Evolutionary conservation across 768 basidiomycete genomes (phyloP).

Genomic region (Chalciporus pseudorubinellus): DNA sequence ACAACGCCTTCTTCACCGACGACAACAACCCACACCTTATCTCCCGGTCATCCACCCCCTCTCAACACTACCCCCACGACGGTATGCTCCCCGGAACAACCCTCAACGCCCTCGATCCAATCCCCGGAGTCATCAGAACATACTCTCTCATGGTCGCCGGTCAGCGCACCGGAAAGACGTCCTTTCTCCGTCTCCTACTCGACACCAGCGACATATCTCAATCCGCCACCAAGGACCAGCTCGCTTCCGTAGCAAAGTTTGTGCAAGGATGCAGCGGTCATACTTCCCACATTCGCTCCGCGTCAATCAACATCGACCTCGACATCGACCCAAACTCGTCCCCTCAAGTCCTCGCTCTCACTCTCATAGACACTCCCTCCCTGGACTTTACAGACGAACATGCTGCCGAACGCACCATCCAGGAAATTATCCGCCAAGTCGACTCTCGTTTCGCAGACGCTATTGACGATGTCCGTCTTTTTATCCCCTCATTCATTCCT

Average conservation of each 20-base stretch:
- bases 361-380: slow-evolving; percentile 80
- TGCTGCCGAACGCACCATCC: slow-evolving; percentile 58
- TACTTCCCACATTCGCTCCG: slow-evolving; percentile 68
- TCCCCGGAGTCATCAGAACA: slow-evolving; percentile 30
- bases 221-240: slow-evolving; percentile 67
- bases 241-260: slow-evolving; percentile 77
- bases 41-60: slow-evolving; percentile 26
- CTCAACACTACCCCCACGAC: slow-evolving; percentile 24
- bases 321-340: slow-evolving; percentile 47
- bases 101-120: slow-evolving; percentile 27
- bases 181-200: slow-evolving; percentile 81
- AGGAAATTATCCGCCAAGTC: slow-evolving; percentile 68
- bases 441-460: slow-evolving; percentile 73
- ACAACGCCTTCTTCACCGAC: slow-evolving; percentile 49
- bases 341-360: slow-evolving; percentile 55
- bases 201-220: slow-evolving; percentile 73
- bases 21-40: slow-evolving; percentile 32
- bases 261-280: slow-evolving; percentile 71
- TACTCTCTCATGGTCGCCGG: slow-evolving; percentile 82
- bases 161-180: slow-evolving; percentile 81
- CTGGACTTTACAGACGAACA: slow-evolving; percentile 70
- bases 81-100: slow-evolving; percentile 29
- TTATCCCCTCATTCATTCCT: slow-evolving; percentile 19
- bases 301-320: slow-evolving; percentile 69
- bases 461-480: slow-evolving; percentile 66